A percentile compares a stretch with the other conserved stretches of the same genome.
phyloP scores from a whole-genome alignment of 2,329 filamentous ascomycete species.

The Hypocreales sp. region DNA sequence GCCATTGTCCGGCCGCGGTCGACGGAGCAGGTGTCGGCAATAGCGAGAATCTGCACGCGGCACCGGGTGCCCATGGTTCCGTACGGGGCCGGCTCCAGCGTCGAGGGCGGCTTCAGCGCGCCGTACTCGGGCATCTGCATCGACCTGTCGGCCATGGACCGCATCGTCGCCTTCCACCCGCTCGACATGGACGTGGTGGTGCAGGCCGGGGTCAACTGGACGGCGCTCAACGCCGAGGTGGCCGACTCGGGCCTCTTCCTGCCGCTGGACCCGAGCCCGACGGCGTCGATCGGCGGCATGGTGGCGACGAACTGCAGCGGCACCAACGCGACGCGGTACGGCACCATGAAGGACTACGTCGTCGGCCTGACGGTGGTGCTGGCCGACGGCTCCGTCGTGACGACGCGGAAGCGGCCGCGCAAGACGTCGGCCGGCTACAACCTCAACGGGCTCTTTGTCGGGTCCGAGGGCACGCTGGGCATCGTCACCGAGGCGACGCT shows the following conservation, averaged over 20 bases:
- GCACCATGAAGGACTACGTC: constrained; percentile 65
- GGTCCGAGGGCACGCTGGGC: constrained; percentile 56
- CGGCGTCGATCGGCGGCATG: constrained; percentile 41
- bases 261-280: constrained; percentile 53
- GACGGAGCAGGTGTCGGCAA: constrained; percentile 47
- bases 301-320: constrained; percentile 53
- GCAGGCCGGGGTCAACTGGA: constrained; percentile 54
- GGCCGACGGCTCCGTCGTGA: constrained; percentile 50
- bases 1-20: constrained; percentile 48
- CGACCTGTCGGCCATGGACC: constrained; percentile 54
- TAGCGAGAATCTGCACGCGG: constrained; percentile 46
- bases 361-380: constrained; percentile 56
- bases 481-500: constrained; percentile 56
- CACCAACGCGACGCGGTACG: constrained; percentile 47
- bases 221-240: constrained; percentile 49
- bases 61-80: constrained; percentile 56
- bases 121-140: constrained; percentile 54
- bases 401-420: constrained; percentile 48
- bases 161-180: constrained; percentile 45
- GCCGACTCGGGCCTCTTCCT: constrained; percentile 49
- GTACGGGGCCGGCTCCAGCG: constrained; percentile 57
- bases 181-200: constrained; percentile 60
- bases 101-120: constrained; percentile 57
- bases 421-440: constrained; percentile 63
- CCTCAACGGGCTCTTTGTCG: constrained; percentile 51